phyloP scores from a whole-genome alignment of 2,329 filamentous ascomycete genomes.

The Alternaria sp. region DNA sequence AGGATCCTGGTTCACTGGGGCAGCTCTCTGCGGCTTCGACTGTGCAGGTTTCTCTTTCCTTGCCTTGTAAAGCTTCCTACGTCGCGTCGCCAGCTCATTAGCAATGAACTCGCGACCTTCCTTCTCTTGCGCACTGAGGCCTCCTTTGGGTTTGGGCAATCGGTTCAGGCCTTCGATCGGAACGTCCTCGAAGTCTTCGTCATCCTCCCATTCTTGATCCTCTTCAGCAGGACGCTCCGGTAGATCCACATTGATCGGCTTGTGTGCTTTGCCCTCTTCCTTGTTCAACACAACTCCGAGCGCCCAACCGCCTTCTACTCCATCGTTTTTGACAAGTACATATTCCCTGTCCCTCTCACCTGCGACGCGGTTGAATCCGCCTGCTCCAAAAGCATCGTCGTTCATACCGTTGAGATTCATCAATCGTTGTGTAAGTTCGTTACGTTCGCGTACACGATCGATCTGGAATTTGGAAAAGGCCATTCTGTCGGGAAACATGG shows the following conservation, averaged over 20 bases:
- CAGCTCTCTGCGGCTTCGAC: constrained; percentile 25
- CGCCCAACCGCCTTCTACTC: constrained; percentile 94
- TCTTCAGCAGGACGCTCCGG: constrained; percentile 60
- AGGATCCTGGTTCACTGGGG: constrained; percentile 51
- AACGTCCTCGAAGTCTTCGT: constrained; percentile 89
- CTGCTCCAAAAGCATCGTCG: constrained; percentile 72
- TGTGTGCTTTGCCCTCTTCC: constrained; percentile 80
- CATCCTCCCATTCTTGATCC: constrained; percentile 73
- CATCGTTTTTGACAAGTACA: constrained; percentile 93
- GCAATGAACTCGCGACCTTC: constrained; percentile 51
- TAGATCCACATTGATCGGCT: constrained; percentile 90
- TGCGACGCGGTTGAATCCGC: constrained; percentile 73
- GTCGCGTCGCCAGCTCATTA: constrained; percentile 53
- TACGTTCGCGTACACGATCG: constrained; percentile 89
- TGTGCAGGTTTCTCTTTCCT: constrained; percentile 36
- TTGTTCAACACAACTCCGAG: constrained; percentile 90
- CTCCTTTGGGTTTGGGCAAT: constrained; percentile 68
- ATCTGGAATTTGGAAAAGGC: constrained; percentile 97
- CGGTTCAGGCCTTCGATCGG: constrained; percentile 90
- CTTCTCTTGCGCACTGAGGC: constrained; percentile 34
- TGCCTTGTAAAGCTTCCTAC: constrained; percentile 59
- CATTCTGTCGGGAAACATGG: constrained; percentile 98
- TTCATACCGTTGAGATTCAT: constrained; percentile 96
- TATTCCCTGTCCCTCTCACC: constrained; percentile 93
- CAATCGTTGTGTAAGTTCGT: constrained; percentile 90